These are phyloP conservation scores for Cylindrotheca fusiformis DNA, from an alignment of 108 stramenopile species.

Conservation along the genomic window DNA sequence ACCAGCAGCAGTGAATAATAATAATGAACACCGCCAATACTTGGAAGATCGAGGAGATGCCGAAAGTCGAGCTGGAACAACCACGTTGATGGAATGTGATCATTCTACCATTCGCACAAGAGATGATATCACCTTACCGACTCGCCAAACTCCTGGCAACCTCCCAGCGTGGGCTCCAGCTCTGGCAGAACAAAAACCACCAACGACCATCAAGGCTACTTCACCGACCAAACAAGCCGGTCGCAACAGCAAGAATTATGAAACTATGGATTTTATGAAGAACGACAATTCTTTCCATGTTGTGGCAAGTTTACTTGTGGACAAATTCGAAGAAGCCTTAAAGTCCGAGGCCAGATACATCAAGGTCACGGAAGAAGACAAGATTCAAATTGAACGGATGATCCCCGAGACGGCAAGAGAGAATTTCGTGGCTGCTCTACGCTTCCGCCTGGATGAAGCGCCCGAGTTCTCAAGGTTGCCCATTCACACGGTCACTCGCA, in stretches of 20 bases:
- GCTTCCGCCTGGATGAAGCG: conserved; percentile 39
- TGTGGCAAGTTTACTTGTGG: conserved; percentile 60
- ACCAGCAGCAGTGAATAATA: no score
- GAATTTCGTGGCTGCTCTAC: conserved; percentile 67
- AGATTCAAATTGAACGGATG: conserved; percentile 50
- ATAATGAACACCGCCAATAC: no score
- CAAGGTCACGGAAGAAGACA: conserved; percentile 43
- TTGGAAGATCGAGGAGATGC: background rate
- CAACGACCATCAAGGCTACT: background rate
- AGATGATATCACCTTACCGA: background rate
- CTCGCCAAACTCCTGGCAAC: background rate
- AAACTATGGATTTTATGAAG: conserved; percentile 47
- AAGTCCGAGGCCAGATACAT: conserved; percentile 20
- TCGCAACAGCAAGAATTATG: background rate
- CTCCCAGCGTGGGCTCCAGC: background rate
- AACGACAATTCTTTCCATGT: conserved; percentile 77
- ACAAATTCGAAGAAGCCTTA: conserved; percentile 47
- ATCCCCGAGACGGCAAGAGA: conserved; percentile 34
- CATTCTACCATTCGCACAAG: background rate
- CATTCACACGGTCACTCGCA: conserved; percentile 48
- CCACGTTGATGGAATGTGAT: background rate
- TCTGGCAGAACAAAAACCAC: background rate
- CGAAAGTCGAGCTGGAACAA: background rate
- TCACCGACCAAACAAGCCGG: no score
- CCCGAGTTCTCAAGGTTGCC: conserved; percentile 23